Base-by-base conservation (phyloP, 176 grass and related monocot genomes). In the Metroxylon sagu region DNA sequence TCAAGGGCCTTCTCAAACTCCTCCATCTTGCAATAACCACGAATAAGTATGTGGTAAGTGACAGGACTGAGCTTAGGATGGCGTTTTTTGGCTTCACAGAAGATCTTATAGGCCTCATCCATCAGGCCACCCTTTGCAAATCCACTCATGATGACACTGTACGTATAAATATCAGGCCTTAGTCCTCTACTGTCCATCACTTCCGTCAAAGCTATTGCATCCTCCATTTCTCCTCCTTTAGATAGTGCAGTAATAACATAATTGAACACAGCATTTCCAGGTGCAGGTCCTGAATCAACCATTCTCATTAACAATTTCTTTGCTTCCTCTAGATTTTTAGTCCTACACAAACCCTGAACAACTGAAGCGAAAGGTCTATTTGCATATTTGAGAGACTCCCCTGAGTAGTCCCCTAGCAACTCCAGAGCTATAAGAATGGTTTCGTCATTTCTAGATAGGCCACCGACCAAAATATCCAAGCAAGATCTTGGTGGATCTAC, bases 1-100 rank as follows among this genome's bases (percentile, higher is more conserved):
- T 93, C 85, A 43, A 81, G 70, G 12, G 94, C 94, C 61, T 98
- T 98, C 29, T 74, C 79, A 28, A 93, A 98, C 57, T 98, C 66
- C 55, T 89, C 84, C 74, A 78, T 85, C 72, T 98, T 89, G 83
- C 84, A 92, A 77, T 93, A 98, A 59, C 94, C 94, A 63, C 94
- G 87, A 53, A 93, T 93, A 26, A 98, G 69, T 61, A 79, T 83
- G 49, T 93, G 94, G 74, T 98, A 83, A 29, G 56, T 66, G 71
- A 98, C 67, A 56, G 73, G 76, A 70, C 29, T 83, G 50, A 89
- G 56, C 53, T 92, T 98, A 8, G 67, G 59, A 71, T 89, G 85
- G 16, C 60, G 79, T 48, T 81, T 83, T 56, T 89, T 92, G 49
- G 81, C 88, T 73, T 86, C 79, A 29, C 31, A 31, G 67, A 93